Percentiles rank a stretch among this genome's conserved stretches.
Evolutionary conservation across 495 filamentous ascomycete genomes (phyloP).

Genomic region (Astrocystis sublimbata): DNA sequence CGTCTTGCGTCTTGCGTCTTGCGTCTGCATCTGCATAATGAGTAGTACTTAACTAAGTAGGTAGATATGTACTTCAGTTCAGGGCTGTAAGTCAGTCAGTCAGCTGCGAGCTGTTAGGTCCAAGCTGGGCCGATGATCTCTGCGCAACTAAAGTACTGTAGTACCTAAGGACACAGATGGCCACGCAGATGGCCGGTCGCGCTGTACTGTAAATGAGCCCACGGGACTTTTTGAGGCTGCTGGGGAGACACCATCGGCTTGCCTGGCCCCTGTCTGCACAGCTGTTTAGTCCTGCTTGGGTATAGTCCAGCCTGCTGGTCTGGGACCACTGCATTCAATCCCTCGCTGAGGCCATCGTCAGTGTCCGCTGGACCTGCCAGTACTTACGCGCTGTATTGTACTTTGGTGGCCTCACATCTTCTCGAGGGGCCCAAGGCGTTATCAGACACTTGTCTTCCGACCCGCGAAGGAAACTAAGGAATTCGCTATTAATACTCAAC

Average conservation of each 20-base stretch:
- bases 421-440: not conserved
- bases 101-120: not conserved
- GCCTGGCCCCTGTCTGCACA: not conserved
- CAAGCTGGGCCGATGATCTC: not conserved
- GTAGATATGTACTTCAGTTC: too few species aligned
- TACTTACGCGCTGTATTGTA: too few species aligned
- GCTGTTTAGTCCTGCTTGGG: slow-evolving; percentile 4
- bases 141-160: not conserved
- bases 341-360: slow-evolving; percentile 7
- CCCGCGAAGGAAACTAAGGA: not conserved
- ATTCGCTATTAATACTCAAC: slow-evolving; percentile 16
- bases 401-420: slow-evolving; percentile 11
- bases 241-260: not conserved
- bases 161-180: not conserved
- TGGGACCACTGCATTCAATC: too few species aligned
- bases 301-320: slow-evolving; percentile 3
- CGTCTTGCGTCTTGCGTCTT: too few species aligned
- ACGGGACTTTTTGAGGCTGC: slow-evolving; percentile 15
- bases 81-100: too few species aligned
- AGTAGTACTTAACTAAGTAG: too few species aligned
- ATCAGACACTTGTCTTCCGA: not conserved
- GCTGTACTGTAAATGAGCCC: slow-evolving; percentile 2
- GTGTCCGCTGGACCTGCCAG: too few species aligned
- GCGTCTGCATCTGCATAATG: too few species aligned
- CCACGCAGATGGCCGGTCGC: not conserved